Conservation (phyloP, 495 filamentous ascomycete species). For the Talaromyces thailandensis region DNA sequence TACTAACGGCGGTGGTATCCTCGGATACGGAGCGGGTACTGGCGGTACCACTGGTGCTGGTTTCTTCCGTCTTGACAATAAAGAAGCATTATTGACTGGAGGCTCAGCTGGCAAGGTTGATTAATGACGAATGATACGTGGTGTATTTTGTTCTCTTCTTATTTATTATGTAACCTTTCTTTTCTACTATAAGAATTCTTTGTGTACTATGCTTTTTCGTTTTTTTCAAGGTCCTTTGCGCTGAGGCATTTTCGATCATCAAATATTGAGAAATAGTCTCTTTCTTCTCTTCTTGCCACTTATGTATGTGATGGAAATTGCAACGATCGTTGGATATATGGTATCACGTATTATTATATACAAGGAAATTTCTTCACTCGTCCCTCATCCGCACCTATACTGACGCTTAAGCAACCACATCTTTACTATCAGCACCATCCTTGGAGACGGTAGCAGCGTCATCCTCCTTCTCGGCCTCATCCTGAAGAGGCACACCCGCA, state of each 20-base stretch:
- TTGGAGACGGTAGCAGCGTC: not conserved
- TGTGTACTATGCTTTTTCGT: not conserved
- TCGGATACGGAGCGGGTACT: slow-evolving; percentile 24
- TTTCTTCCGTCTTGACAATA: slow-evolving; percentile 70
- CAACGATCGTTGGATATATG: not conserved
- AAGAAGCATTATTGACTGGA: slow-evolving; percentile 57
- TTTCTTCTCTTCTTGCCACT: not conserved
- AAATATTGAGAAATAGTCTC: not conserved
- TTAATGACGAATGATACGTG: slow-evolving; percentile 6
- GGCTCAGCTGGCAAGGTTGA: slow-evolving; percentile 66
- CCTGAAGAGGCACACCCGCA: not conserved
- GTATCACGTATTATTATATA: not conserved
- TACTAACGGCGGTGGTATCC: slow-evolving; percentile 22
- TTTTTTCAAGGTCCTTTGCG: not conserved
- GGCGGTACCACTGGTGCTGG: slow-evolving; percentile 46
- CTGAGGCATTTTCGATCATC: not conserved
- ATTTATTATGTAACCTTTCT: slow-evolving; percentile 2
- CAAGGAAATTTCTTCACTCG: not conserved
- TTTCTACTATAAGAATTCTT: not conserved
- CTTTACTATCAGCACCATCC: not conserved
- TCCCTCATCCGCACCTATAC: not conserved
- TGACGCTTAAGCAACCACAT: not conserved
- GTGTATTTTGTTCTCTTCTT: slow-evolving; percentile 2
- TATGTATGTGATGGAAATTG: not conserved
- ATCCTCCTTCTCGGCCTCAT: not conserved